Evolutionary conservation across 2,329 filamentous ascomycete species (phyloP).

Genomic region (Colletotrichum paranaense): DNA sequence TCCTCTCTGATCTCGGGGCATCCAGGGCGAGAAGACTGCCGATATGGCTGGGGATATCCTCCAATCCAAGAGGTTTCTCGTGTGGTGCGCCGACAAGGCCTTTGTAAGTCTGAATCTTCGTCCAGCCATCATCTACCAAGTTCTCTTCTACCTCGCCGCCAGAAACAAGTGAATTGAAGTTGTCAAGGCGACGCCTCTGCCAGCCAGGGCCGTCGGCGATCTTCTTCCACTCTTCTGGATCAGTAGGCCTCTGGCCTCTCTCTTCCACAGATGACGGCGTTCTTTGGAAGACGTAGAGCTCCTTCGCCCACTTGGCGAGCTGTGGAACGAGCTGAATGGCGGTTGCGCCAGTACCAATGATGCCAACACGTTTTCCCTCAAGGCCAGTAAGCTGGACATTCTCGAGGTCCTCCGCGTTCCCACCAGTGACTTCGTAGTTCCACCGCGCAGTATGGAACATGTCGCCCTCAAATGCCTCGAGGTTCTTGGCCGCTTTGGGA

Average conservation of each 20-base stretch:
- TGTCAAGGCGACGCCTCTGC: constrained; percentile 58
- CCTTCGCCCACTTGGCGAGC: constrained; percentile 58
- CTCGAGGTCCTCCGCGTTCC: constrained; percentile 49
- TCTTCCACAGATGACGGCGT: constrained; percentile 58
- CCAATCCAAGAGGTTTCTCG: constrained; percentile 33
- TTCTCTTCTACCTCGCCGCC: constrained; percentile 48
- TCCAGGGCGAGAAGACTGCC: constrained; percentile 53
- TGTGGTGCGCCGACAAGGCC: constrained; percentile 47
- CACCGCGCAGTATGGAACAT: constrained; percentile 60
- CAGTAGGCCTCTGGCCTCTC: constrained; percentile 52
- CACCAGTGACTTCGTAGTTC: constrained; percentile 57
- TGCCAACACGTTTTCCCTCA: constrained; percentile 56
- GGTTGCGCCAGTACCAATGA: constrained; percentile 63
- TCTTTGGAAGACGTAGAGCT: constrained; percentile 67
- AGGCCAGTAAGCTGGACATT: constrained; percentile 57
- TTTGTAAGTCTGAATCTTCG: constrained; percentile 50
- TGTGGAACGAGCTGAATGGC: constrained; percentile 57
- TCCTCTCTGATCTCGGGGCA: constrained; percentile 50
- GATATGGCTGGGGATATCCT: constrained; percentile 46
- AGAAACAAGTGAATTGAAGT: constrained; percentile 52
- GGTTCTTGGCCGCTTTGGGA: constrained; percentile 55
- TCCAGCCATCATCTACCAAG: constrained; percentile 63
- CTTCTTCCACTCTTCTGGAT: constrained; percentile 53
- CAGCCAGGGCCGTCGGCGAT: constrained; percentile 56
- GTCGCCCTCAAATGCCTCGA: constrained; percentile 54